Percentiles rank a stretch among this genome's conserved stretches.
Evolutionary conservation across 805 yeast genomes (phyloP).

Genomic region (Isabelozyma heimii): DNA sequence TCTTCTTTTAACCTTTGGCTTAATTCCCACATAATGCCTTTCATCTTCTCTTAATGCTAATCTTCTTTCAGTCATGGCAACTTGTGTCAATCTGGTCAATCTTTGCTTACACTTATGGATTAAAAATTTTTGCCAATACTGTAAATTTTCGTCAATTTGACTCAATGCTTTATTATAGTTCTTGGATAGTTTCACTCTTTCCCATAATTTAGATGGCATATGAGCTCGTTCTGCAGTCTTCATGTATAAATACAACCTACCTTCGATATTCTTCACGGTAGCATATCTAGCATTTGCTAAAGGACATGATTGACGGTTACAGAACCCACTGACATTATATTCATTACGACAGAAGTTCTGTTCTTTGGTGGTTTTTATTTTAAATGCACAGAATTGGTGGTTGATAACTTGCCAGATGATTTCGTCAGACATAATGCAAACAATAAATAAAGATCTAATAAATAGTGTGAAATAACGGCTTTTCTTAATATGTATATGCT

Average conservation of each 20-base stretch:
- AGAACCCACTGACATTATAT: conserved; percentile 91
- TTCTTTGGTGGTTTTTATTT: conserved; percentile 81
- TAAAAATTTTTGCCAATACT: conserved; percentile 90
- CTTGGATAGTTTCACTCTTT: conserved; percentile 84
- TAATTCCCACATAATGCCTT: conserved; percentile 87
- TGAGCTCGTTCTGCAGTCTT: conserved; percentile 98
- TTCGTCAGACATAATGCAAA: conserved; percentile 56
- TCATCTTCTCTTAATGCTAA: conserved; percentile 88
- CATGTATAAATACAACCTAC: conserved; percentile 82
- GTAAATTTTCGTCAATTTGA: conserved; percentile 83
- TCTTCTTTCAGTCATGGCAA: conserved; percentile 92
- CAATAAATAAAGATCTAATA: not conserved
- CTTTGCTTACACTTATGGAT: conserved; percentile 95
- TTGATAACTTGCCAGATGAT: conserved; percentile 97
- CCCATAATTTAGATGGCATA: conserved; percentile 93
- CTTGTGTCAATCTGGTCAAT: conserved; percentile 90
- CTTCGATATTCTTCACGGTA: conserved; percentile 77
- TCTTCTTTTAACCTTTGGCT: conserved; percentile 92
- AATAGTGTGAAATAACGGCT: not conserved
- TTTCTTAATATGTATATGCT: too few species aligned
- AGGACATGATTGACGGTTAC: conserved; percentile 93
- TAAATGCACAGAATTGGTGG: conserved; percentile 93
- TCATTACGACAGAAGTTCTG: conserved; percentile 95
- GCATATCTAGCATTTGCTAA: conserved; percentile 92
- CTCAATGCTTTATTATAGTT: conserved; percentile 84